Evolutionary conservation across 1,139 yeast species (phyloP), one percentile per base, ranked within the genome.

Genomic region (Yamadazyma atmosphaerica): DNA sequence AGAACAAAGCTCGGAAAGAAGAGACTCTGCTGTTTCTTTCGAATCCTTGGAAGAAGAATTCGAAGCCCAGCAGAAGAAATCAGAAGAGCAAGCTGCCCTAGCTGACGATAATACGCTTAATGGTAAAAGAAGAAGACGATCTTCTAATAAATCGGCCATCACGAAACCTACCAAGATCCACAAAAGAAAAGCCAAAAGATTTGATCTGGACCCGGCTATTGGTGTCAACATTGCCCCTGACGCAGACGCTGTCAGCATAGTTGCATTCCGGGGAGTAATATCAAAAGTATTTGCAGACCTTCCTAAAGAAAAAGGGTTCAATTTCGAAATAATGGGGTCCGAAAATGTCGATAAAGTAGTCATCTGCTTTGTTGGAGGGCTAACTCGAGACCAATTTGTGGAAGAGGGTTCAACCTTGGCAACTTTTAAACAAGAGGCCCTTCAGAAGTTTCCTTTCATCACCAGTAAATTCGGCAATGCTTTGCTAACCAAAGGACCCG

Each of bases 321-420:
- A 9, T 9, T 6, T 28, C 5, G 9, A 61, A 4, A 74, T 79
- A 2, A 22, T 35, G 10, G 57, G 56, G 21, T 72, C 77, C 73
- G 50, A 72, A 14, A 60, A 60, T 15, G 50, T 79, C 11, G 58
- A 41, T 10, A 77, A 77, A 38, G 74, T 83, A 3, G 81, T 86
- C 1, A 65, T 80, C n/a, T 63, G 87, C 10, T 63, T 82, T 39
- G 73, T 79, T 2, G 88, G 92, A 0, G 95, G 95, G 0, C 55
- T 88, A 13, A 24, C 25, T 1, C 34, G 42, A 27, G 33, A 58
- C 3, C 71, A 70, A 38, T 74, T 79, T 47, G 13, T 44, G 8
- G 36, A 24, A 8, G n/a, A 16, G 13, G 32, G 13, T 5, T n/a
- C 35, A 25, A 9, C 16, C 14, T 9, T 12, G 4, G 11, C 25